Evolutionary conservation across 169 alveolate species (phyloP).

Genomic region (Babesia gibsoni): DNA sequence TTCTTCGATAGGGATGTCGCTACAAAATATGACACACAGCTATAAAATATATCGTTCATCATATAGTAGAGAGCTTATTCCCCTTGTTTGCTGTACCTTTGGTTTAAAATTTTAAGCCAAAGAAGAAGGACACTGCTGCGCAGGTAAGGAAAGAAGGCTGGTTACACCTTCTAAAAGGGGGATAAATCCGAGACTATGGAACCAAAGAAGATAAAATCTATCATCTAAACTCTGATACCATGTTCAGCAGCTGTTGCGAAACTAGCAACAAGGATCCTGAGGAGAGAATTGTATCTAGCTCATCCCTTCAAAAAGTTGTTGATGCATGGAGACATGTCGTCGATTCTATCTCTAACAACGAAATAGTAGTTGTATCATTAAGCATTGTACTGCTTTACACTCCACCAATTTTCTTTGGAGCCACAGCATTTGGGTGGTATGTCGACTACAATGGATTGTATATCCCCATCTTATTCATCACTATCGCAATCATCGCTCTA

Average conservation of each 20-base stretch:
- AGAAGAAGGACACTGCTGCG: no score
- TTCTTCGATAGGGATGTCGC: not conserved
- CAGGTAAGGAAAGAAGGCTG: no score
- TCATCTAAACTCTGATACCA: not conserved
- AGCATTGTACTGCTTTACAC: constrained; percentile 1
- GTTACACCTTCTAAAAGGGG: no score
- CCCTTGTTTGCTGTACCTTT: no score
- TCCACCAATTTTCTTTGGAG: constrained; percentile 23
- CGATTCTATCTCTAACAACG: not conserved
- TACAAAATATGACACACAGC: no score
- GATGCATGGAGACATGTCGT: not conserved
- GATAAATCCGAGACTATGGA: not conserved
- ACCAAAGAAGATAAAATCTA: not conserved
- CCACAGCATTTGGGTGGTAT: constrained; percentile 46
- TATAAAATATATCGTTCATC: no score
- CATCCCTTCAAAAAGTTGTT: not conserved
- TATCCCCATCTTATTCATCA: constrained; percentile 4
- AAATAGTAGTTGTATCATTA: not conserved
- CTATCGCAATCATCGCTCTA: constrained; percentile 21
- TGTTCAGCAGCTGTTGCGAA: not conserved
- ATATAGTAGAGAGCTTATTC: no score
- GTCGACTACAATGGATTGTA: not conserved
- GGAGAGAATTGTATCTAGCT: not conserved
- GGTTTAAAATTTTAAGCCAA: no score
- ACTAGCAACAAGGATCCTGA: not conserved